Percentiles rank a stretch among this genome's conserved stretches.
Evolutionary conservation across 1,139 yeast species (phyloP).

Genomic region (Pneumocystis carinii): DNA sequence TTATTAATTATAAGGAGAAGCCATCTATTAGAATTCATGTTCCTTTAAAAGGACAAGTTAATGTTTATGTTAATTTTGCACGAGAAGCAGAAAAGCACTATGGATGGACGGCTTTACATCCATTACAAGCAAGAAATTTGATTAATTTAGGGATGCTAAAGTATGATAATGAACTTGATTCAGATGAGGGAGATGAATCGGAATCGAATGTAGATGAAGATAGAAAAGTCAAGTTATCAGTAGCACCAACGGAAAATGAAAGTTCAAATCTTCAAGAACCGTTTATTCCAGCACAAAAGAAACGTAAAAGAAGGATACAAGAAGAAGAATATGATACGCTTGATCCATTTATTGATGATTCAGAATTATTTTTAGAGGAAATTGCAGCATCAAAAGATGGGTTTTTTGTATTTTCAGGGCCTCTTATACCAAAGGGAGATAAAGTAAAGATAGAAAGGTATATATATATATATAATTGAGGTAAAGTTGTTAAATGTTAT

Average conservation of each 20-base stretch:
- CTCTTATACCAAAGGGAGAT: slow-evolving; percentile 55
- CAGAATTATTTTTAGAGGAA: slow-evolving; percentile 84
- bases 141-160: slow-evolving; percentile 47
- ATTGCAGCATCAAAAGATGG: slow-evolving; percentile 89
- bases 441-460: slow-evolving; percentile 20
- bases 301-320: slow-evolving; percentile 34
- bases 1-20: background rate
- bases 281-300: slow-evolving; percentile 33
- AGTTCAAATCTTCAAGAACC: slow-evolving; percentile 26
- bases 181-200: slow-evolving; percentile 43
- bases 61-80: slow-evolving; percentile 60
- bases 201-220: slow-evolving; percentile 44
- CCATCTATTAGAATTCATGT: slow-evolving; percentile 16
- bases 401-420: slow-evolving; percentile 91
- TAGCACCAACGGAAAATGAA: slow-evolving; percentile 21
- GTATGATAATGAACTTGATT: slow-evolving; percentile 28
- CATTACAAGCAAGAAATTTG: slow-evolving; percentile 36
- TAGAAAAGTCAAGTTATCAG: slow-evolving; percentile 15
- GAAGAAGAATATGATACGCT: slow-evolving; percentile 61
- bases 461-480: background rate
- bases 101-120: slow-evolving; percentile 64
- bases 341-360: slow-evolving; percentile 94
- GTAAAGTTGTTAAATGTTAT: background rate
- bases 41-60: slow-evolving; percentile 16
- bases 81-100: slow-evolving; percentile 74